These are phyloP conservation scores for Sinapis alba DNA, from an alignment of 441 rosid genomes.

Conservation along the genomic window DNA sequence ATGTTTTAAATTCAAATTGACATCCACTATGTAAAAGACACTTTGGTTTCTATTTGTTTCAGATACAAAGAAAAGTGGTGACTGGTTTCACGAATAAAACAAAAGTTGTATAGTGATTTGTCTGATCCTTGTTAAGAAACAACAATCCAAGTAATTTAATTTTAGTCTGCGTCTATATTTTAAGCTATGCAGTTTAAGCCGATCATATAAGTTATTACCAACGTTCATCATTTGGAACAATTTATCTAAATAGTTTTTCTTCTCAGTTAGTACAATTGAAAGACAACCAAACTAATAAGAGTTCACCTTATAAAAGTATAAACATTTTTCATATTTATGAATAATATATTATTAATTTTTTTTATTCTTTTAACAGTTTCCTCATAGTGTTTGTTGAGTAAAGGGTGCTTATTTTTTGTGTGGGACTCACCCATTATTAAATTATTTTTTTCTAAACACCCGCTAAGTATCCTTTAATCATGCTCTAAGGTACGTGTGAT, in stretches of 20 bases:
- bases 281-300: no score
- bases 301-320: no score
- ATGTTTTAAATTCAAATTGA: neutral
- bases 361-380: neutral
- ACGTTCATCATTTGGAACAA: neutral
- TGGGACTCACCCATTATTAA: no score
- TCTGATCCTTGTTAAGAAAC: neutral
- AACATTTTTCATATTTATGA: no score
- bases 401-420: no score
- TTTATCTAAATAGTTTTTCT: neutral
- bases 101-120: neutral
- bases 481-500: neutral
- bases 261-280: neutral
- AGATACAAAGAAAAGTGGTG: neutral
- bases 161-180: neutral
- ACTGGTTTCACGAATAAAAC: neutral
- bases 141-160: neutral
- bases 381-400: neutral
- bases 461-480: no score
- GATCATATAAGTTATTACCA: neutral
- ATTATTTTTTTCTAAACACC: no score
- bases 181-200: neutral
- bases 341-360: no score
- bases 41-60: neutral
- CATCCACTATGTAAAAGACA: neutral